Percentiles rank a stretch among this genome's conserved stretches.
These are phyloP conservation scores for Chenopodium formosanum DNA, from an alignment of 148 eudicot species.

Conservation along the genomic window DNA sequence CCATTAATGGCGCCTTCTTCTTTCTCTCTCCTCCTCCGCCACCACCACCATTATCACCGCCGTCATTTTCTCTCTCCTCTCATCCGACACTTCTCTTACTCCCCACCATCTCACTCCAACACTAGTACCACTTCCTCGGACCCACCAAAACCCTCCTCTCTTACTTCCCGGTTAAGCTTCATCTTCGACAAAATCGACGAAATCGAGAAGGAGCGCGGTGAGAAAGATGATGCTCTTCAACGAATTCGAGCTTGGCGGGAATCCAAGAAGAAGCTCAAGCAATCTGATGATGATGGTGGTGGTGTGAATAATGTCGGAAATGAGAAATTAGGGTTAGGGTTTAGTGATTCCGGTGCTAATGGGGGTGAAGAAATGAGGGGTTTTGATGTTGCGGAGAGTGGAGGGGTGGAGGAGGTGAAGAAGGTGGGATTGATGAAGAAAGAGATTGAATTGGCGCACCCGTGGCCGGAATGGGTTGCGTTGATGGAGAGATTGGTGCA, in stretches of 20 bases:
- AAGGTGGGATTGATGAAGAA: slow-evolving; percentile 27
- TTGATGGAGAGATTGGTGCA: slow-evolving; percentile 84
- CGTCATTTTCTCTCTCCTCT: slow-evolving; percentile 25
- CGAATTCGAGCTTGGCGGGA: slow-evolving; percentile 88
- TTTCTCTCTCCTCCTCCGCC: slow-evolving; percentile 36
- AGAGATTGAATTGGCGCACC: slow-evolving; percentile 65
- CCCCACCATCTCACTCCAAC: slow-evolving; percentile 34
- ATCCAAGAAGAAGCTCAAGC: slow-evolving; percentile 55
- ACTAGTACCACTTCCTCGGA: slow-evolving; percentile 11
- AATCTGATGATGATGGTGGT: neutral
- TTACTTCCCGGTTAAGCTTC: slow-evolving; percentile 81
- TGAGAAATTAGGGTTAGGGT: slow-evolving; percentile 22
- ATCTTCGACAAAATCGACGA: slow-evolving; percentile 93
- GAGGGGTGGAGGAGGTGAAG: neutral
- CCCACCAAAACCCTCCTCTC: slow-evolving; percentile 54
- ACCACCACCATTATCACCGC: slow-evolving; percentile 5
- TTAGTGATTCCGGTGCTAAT: neutral
- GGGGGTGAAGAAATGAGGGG: neutral
- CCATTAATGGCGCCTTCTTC: slow-evolving; percentile 31
- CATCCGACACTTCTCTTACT: slow-evolving; percentile 19
- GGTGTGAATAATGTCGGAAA: neutral
- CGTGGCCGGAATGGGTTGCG: slow-evolving; percentile 92
- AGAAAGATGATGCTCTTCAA: slow-evolving; percentile 72
- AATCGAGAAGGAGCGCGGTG: slow-evolving; percentile 65
- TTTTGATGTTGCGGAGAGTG: neutral